A percentile compares a stretch with the other conserved stretches of the same genome.
phyloP scores from a whole-genome alignment of 163 green algal species.

The Volvox carteri region DNA sequence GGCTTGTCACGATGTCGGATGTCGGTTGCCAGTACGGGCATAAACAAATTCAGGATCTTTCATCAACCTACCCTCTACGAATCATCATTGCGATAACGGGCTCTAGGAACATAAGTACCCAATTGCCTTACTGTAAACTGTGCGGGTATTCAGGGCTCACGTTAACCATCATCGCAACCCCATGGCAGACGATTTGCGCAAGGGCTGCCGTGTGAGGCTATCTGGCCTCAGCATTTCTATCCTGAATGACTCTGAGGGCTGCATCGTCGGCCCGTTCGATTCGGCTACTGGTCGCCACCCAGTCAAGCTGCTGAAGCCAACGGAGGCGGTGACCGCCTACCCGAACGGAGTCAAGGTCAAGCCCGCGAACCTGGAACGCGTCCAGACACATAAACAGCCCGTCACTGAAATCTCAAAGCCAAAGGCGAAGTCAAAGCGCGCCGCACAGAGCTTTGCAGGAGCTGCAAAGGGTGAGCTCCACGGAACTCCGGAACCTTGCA shows the following conservation, averaged over 20 bases:
- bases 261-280: neutral
- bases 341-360: constrained; percentile 28
- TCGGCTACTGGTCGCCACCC: neutral
- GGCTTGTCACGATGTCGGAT: too few species aligned
- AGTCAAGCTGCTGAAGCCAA: neutral
- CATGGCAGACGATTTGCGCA: neutral
- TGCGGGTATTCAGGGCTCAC: neutral
- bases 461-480: too few species aligned
- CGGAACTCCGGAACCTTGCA: too few species aligned
- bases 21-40: too few species aligned
- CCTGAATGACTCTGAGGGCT: constrained; percentile 15
- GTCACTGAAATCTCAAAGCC: neutral
- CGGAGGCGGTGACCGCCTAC: neutral
- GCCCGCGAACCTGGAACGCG: constrained; percentile 24
- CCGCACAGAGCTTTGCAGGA: too few species aligned
- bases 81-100: too few species aligned
- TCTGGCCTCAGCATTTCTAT: neutral
- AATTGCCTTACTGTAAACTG: neutral
- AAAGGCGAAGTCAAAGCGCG: too few species aligned
- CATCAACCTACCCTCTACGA: too few species aligned
- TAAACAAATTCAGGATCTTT: too few species aligned
- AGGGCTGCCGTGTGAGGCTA: constrained; percentile 16
- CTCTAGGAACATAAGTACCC: too few species aligned
- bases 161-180: neutral
- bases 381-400: neutral